Evolutionary conservation across 441 rosid species (phyloP), one percentile per base, ranked within the genome.

Genomic region (Lepidium campestre): DNA sequence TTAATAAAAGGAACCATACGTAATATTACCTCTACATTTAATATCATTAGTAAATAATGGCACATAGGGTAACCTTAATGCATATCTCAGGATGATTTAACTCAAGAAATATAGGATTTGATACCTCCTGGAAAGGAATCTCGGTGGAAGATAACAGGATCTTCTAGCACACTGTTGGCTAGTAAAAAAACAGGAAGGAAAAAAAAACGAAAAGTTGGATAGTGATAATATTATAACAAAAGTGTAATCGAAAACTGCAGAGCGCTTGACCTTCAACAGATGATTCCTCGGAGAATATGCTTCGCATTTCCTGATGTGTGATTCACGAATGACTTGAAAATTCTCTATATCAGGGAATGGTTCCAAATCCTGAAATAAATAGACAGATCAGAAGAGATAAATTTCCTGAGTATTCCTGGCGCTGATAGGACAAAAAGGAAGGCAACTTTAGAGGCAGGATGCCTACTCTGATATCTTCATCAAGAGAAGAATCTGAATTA

Each of bases 91-190:
- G 44, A 34, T 50, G 14, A 60, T 11, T 42, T 31, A 58, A 52
- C 68, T 67, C 49, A 22, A 11, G 57, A 62, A 54, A 56, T 35
- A 55, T 31, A 47, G 36, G 46, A 55, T 10, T 10, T 39, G 59
- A 62, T 69, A 91, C 99, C 98, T 91, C 77, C 75, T 80, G 9
- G 83, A 71, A 67, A 94, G 86, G 67, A 91, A 81, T 77, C 98
- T 86, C 29, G 97, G 83, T 2, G 99, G 99, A 82, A 94, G 94
- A 78, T 82, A 79, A 78, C 75, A 79, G 71, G 93, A 86, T 79
- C 97, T 84, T 80, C 79, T 85, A 39, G 81, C 93, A 68, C 90
- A 83, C 98, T 94, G 88, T 75, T 75, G 78, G 35, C 14, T 15
- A n/a, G 42, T 15, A 19, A 19, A 25, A 80, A 48, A 63, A 61